Conservation (phyloP, 805 yeast species). For the Suhomyces tanzawaensis region DNA sequence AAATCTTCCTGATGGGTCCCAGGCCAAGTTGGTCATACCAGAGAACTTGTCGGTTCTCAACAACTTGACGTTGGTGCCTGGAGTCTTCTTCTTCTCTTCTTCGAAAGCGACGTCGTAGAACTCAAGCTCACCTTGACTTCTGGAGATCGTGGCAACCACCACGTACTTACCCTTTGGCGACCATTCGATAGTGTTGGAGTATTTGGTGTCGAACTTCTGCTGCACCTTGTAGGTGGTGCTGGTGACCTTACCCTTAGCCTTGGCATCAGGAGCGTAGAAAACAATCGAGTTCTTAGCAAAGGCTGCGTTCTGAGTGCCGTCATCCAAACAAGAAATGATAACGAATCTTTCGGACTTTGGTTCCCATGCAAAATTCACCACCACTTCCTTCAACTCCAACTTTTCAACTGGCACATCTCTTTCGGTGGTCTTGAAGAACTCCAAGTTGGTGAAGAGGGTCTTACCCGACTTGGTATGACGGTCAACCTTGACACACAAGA, state of each 20-base stretch:
- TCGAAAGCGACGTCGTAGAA: constrained; percentile 85
- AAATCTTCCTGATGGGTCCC: constrained; percentile 97
- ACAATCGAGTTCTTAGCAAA: constrained; percentile 64
- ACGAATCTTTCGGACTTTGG: constrained; percentile 87
- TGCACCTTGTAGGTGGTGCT: constrained; percentile 56
- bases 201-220: constrained; percentile 57
- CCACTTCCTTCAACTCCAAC: constrained; percentile 87
- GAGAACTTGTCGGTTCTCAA: constrained; percentile 62
- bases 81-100: constrained; percentile 58
- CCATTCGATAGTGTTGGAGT: constrained; percentile 75
- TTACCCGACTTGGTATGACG: constrained; percentile 95
- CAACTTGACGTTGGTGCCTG: constrained; percentile 56
- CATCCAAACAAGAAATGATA: constrained; percentile 63
- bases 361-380: constrained; percentile 91
- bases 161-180: constrained; percentile 92
- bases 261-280: constrained; percentile 78
- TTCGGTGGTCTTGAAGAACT: constrained; percentile 83
- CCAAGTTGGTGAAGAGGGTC: constrained; percentile 86
- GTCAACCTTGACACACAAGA: constrained; percentile 89
- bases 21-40: constrained; percentile 78
- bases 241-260: constrained; percentile 49
- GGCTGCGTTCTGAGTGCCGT: constrained; percentile 58
- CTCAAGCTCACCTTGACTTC: constrained; percentile 64
- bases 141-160: constrained; percentile 46
- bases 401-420: constrained; percentile 93